These are phyloP conservation scores for Penicillium coprophilum DNA, from an alignment of 495 filamentous ascomycete genomes.

Conservation along the genomic window DNA sequence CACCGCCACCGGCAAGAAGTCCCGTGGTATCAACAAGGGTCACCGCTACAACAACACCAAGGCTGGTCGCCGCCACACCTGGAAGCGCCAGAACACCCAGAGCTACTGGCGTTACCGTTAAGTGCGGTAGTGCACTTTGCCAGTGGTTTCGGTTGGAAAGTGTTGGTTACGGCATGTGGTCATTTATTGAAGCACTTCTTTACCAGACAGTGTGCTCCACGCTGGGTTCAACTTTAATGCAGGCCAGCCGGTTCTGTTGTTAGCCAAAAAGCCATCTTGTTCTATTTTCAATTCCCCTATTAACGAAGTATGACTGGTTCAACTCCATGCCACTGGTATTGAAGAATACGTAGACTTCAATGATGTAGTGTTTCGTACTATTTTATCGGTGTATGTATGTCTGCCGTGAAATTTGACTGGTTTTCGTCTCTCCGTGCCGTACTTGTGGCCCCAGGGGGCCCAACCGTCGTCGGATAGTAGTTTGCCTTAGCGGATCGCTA, in stretches of 20 bases:
- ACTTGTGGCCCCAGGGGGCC: neutral
- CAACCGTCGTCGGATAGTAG: neutral
- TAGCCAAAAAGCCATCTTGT: conserved; percentile 46
- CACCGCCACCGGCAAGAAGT: conserved; percentile 98
- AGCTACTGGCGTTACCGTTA: conserved; percentile 86
- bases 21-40: conserved; percentile 96
- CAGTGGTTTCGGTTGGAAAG: conserved; percentile 30
- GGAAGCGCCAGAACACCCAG: conserved; percentile 99
- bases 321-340: conserved; percentile 22
- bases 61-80: conserved; percentile 95
- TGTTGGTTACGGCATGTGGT: conserved; percentile 44
- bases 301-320: conserved; percentile 50
- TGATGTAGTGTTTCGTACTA: neutral
- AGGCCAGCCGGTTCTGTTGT: conserved; percentile 43
- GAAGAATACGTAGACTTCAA: conserved; percentile 15
- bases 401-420: neutral
- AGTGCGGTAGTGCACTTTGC: conserved; percentile 32
- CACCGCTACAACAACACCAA: conserved; percentile 98
- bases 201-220: conserved; percentile 33
- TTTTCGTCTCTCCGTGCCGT: neutral
- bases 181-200: conserved; percentile 40
- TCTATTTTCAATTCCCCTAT: conserved; percentile 38
- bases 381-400: neutral
- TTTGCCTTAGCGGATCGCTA: neutral
- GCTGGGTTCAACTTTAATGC: conserved; percentile 43